Base-by-base conservation (phyloP, 2,329 filamentous ascomycete species). In the Fusarium cicatricum region DNA sequence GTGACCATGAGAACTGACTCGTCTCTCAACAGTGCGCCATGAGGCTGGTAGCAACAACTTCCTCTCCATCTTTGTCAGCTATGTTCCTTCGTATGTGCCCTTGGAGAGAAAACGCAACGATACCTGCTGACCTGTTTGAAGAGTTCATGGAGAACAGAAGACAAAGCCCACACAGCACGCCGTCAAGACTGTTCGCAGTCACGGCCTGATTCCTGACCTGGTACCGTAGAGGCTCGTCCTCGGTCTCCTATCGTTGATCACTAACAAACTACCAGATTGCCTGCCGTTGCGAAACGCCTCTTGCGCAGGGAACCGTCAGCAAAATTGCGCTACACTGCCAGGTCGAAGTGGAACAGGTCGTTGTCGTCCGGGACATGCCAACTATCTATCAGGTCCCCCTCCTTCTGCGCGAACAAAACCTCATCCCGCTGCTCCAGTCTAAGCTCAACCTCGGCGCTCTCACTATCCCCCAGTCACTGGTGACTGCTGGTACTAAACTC, bases 121-220 rank as follows among this genome's bases (percentile, higher is more conserved):
- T n/a, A 14, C 12, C 29, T 32, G 12, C 29, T 32, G 12, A 32
- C 29, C 12, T 32, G 11, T n/a, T 32, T 14, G 29, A 14, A 32
- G 48, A 48, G 64, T 64, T 29, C 62, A 82, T 50, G 82, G 83
- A 32, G 83, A 98, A 80, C 87, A 96, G 75, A 98, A 98, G 85
- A 98, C 92, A 9, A 98, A 98, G 78, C 94, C 94, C 0, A 98
- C 94, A 0, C 94, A 99, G 75, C 86, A 91, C 69, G 91, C 93
- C 19, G 91, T 97, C 70, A 89, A 88, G 71, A 86, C 90, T 65
- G 88, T 93, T 59, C 88, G 93, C 59, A 92, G 90, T 71, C 89
- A 90, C 61, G 92, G 92, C 71, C 76, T 91, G 42, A 84, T 81
- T 52, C 88, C 88, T 2, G 87, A 90, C 66, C 70, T 95, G 72